Conservation (phyloP, 257 asterid genomes). For the Solanum tacnaense region DNA sequence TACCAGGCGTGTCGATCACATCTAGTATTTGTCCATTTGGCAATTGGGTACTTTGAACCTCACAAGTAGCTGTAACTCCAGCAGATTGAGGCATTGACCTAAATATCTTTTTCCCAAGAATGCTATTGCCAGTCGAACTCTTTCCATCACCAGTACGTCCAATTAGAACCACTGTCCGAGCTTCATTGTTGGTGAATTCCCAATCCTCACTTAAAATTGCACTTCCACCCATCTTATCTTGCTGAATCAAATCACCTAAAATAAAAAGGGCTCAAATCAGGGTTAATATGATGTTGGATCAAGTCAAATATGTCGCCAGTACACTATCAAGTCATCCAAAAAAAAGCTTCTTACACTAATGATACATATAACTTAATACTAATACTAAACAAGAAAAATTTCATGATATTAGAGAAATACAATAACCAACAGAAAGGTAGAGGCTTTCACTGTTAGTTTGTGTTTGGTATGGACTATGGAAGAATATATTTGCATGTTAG, state of each 20-base stretch:
- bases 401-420: background rate
- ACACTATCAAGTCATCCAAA: too few species aligned
- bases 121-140: conserved; percentile 67
- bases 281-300: too few species aligned
- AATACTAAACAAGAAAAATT: background rate
- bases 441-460: background rate
- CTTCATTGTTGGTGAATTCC: conserved; percentile 44
- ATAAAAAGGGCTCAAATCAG: too few species aligned
- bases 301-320: too few species aligned
- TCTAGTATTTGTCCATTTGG: too few species aligned
- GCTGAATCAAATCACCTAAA: background rate
- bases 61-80: too few species aligned
- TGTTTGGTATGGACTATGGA: background rate
- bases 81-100: too few species aligned
- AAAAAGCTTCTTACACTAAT: background rate
- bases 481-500: too few species aligned
- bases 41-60: too few species aligned
- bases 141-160: conserved; percentile 82
- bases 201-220: conserved; percentile 44
- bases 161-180: conserved; percentile 59
- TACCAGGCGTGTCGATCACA: too few species aligned
- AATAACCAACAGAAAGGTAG: background rate
- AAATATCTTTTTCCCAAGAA: too few species aligned
- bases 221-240: conserved; percentile 57
- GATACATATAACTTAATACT: background rate